phyloP scores from a whole-genome alignment of 805 yeast species.

The Alloascoidea hylecoeti region DNA sequence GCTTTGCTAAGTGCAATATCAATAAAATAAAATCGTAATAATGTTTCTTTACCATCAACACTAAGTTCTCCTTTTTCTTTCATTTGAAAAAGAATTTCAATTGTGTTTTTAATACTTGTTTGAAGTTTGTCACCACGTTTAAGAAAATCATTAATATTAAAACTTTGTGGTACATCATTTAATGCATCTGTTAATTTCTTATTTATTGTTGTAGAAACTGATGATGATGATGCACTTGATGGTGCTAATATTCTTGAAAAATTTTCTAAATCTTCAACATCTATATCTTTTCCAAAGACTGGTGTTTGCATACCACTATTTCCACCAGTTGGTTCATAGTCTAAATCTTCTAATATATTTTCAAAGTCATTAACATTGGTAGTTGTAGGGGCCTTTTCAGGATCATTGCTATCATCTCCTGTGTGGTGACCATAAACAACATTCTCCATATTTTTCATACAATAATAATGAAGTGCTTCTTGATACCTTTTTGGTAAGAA shows the following conservation, averaged over 20 bases:
- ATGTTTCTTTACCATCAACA: conserved; percentile 60
- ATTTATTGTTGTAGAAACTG: conserved; percentile 10
- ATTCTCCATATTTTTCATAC: conserved; percentile 65
- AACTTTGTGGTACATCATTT: conserved; percentile 5
- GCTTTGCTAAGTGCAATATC: conserved; percentile 56
- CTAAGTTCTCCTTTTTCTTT: conserved; percentile 41
- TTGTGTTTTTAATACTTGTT: conserved; percentile 29
- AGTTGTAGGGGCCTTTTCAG: conserved; percentile 12
- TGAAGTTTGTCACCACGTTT: conserved; percentile 26
- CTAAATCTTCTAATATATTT: conserved; percentile 22
- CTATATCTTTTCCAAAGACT: too few relatives aligned
- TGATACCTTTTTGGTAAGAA: conserved; percentile 45
- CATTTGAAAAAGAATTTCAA: conserved; percentile 42
- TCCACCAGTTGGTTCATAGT: too few relatives aligned
- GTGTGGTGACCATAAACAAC: conserved; percentile 8
- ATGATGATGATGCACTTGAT: conserved; percentile 10
- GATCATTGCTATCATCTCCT: conserved; percentile 8
- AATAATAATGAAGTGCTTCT: conserved; percentile 62
- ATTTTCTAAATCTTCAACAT: too few relatives aligned
- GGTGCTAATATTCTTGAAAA: too few relatives aligned
- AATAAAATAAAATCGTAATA: conserved; percentile 52
- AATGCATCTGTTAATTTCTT: conserved; percentile 4
- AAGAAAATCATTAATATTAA: conserved; percentile 16
- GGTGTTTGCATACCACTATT: too few relatives aligned
- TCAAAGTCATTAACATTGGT: conserved; percentile 8